phyloP scores from a whole-genome alignment of 23 red algal genomes.

The Rhodosorus marinus region DNA sequence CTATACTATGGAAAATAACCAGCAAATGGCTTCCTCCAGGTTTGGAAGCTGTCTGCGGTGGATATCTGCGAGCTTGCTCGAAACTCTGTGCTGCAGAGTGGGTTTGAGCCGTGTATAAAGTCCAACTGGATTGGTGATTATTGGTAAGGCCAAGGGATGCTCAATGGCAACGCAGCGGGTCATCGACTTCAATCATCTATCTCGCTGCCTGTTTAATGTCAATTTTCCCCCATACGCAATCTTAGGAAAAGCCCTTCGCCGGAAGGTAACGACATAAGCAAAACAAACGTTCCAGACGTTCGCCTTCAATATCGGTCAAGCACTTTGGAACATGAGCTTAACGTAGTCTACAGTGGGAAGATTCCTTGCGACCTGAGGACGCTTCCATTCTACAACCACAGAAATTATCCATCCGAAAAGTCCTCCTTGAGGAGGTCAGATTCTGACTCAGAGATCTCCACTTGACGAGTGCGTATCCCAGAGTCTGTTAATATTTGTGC shows the following conservation, averaged over 20 bases:
- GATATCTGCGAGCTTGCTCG: slow-evolving; percentile 86
- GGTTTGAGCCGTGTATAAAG: slow-evolving; percentile 82
- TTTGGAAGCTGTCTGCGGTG: slow-evolving; percentile 57
- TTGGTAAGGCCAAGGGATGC: slow-evolving; percentile 28
- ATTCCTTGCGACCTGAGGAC: slow-evolving; percentile 9
- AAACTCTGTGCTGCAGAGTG: slow-evolving; percentile 88
- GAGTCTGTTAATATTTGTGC: no score
- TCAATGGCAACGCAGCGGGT: no score
- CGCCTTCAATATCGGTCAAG: slow-evolving; percentile 59
- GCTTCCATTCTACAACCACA: background rate
- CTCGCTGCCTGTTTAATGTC: background rate
- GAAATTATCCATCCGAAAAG: no score
- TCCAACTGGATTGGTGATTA: slow-evolving; percentile 39
- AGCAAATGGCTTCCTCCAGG: no score
- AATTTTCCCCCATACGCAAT: slow-evolving; percentile 1
- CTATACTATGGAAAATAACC: no score
- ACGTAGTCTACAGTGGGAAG: slow-evolving; percentile 17
- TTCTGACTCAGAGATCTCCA: no score
- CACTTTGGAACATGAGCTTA: slow-evolving; percentile 57
- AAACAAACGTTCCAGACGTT: slow-evolving; percentile 73
- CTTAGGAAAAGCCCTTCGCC: no score
- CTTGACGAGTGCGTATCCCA: no score
- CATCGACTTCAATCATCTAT: background rate
- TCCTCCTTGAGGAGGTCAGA: no score
- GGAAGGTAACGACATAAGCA: slow-evolving; percentile 55